phyloP scores from a whole-genome alignment of 805 yeast species.

The Pachysolen tannophilus region DNA sequence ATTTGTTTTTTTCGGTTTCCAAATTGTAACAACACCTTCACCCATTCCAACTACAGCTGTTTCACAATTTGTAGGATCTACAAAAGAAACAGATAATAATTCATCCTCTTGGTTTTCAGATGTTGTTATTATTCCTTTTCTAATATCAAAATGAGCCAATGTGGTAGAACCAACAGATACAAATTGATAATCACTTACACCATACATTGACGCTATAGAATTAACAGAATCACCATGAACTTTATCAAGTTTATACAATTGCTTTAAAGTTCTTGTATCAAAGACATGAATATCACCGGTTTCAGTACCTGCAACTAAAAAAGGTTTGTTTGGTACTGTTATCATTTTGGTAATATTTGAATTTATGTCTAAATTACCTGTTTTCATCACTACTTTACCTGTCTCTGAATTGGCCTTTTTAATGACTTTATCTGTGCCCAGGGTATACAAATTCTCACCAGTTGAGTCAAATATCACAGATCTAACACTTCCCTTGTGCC shows the following conservation, averaged over 20 bases:
- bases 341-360: constrained; percentile 32
- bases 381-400: constrained; percentile 68
- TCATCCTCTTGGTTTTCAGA: constrained; percentile 95
- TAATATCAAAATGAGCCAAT: constrained; percentile 65
- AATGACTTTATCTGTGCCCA: constrained; percentile 74
- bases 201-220: constrained; percentile 61
- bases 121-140: constrained; percentile 57
- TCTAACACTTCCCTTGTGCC: constrained; percentile 88
- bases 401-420: constrained; percentile 65
- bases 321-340: constrained; percentile 37
- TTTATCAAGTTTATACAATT: constrained; percentile 37
- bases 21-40: constrained; percentile 79
- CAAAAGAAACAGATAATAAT: constrained; percentile 64
- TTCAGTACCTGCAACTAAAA: constrained; percentile 59
- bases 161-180: constrained; percentile 80
- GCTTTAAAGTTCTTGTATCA: constrained; percentile 47
- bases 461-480: constrained; percentile 57
- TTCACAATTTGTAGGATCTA: constrained; percentile 55
- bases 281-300: constrained; percentile 57
- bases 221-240: constrained; percentile 77
- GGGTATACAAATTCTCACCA: constrained; percentile 53
- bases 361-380: constrained; percentile 9
- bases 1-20: constrained; percentile 69
- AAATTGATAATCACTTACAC: constrained; percentile 69
- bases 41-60: constrained; percentile 80